Evolutionary conservation across 352 stramenopile genomes (phyloP).

Genomic region (Globisporangium abappressorium): DNA sequence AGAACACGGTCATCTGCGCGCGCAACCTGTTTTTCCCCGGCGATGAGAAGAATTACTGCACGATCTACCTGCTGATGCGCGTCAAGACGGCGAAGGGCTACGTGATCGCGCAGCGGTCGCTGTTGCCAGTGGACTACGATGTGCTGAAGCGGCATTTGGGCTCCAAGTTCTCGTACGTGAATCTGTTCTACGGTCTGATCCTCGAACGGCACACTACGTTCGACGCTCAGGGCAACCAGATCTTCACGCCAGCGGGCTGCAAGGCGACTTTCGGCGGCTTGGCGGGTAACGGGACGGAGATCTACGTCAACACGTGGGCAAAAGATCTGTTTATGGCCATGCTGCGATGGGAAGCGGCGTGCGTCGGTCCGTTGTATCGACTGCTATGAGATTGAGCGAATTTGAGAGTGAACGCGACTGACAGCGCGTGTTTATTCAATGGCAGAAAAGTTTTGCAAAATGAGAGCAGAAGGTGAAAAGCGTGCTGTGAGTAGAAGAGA

Average conservation of each 20-base stretch:
- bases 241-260: constrained; percentile 8
- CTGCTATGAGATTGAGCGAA: not conserved
- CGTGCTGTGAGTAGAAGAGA: not conserved
- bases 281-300: constrained; percentile 22
- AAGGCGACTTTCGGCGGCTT: constrained; percentile 24
- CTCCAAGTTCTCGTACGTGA: constrained; percentile 20
- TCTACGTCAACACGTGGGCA: constrained; percentile 23
- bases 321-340: constrained; percentile 24
- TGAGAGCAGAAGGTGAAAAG: not conserved
- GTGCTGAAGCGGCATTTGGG: constrained; percentile 13
- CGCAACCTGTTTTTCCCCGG: constrained; percentile 24
- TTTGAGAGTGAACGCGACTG: not conserved
- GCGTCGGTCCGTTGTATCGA: constrained; percentile 21
- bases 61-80: constrained; percentile 25
- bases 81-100: constrained; percentile 18
- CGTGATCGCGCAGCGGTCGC: constrained; percentile 24
- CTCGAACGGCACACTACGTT: constrained; percentile 12
- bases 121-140: constrained; percentile 14
- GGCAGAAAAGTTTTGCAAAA: not conserved
- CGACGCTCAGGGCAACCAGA: not conserved
- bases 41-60: constrained; percentile 23
- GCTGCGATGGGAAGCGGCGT: constrained; percentile 25
- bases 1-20: constrained; percentile 23
- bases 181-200: constrained; percentile 24
- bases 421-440: too few species aligned